A percentile compares a stretch with the other conserved stretches of the same genome.
phyloP scores from a whole-genome alignment of 169 alveolate species.

The Plasmodium coatneyi region DNA sequence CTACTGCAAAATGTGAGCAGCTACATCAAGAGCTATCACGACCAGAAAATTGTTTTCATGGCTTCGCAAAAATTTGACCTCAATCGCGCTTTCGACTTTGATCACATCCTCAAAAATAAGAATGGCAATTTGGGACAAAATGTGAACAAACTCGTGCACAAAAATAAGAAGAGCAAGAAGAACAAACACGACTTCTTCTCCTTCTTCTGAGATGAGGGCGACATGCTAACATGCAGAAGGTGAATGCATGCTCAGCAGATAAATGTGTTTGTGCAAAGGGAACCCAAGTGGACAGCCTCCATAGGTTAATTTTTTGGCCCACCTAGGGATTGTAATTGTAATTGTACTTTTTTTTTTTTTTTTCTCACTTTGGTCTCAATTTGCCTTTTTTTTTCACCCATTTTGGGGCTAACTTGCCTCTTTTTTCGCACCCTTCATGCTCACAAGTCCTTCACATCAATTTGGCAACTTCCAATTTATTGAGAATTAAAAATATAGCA shows the following conservation, averaged over 20 bases:
- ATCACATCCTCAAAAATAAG: slow-evolving; percentile 22
- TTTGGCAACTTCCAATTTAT: neutral
- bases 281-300: neutral
- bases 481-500: neutral
- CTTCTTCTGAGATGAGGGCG: neutral
- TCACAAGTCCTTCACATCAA: neutral
- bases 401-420: neutral
- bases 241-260: neutral
- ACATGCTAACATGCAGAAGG: neutral
- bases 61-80: slow-evolving; percentile 45
- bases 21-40: slow-evolving; percentile 1
- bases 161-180: neutral
- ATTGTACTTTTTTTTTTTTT: neutral
- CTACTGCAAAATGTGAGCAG: slow-evolving; percentile 10
- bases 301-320: neutral
- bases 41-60: slow-evolving; percentile 27
- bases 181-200: neutral
- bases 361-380: neutral
- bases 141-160: neutral
- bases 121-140: slow-evolving; percentile 21
- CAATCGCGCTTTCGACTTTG: slow-evolving; percentile 36
- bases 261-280: neutral
- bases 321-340: neutral
- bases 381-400: neutral
- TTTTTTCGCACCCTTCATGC: neutral